These are phyloP conservation scores for Cadophora gregata DNA, from an alignment of 2,329 filamentous ascomycete genomes.

Conservation along the genomic window DNA sequence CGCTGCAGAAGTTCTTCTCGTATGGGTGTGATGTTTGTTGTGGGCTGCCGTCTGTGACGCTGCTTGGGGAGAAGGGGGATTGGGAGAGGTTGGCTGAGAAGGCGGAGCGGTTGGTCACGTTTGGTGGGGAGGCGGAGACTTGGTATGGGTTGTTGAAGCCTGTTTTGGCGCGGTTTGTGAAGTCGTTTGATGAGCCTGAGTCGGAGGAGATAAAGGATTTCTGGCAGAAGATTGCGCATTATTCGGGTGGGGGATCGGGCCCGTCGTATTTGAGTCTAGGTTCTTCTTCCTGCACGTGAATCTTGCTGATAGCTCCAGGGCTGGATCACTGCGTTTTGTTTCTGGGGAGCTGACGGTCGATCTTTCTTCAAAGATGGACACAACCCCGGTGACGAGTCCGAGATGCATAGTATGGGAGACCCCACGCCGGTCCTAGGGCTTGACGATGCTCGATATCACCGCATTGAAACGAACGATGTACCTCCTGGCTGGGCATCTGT, in stretches of 20 bases:
- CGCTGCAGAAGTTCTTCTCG: slow-evolving; percentile 56
- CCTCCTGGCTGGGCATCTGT: slow-evolving; percentile 42
- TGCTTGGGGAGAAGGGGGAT: slow-evolving; percentile 54
- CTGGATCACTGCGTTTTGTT: slow-evolving; percentile 48
- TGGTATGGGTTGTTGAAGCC: slow-evolving; percentile 46
- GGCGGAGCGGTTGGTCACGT: slow-evolving; percentile 44
- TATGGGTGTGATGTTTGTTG: slow-evolving; percentile 46
- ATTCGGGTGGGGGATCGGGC: slow-evolving; percentile 39
- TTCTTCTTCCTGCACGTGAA: background rate
- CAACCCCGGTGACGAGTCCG: background rate
- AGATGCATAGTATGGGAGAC: background rate
- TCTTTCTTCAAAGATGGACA: background rate
- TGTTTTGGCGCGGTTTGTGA: slow-evolving; percentile 46
- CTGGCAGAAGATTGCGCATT: slow-evolving; percentile 44
- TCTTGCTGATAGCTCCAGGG: slow-evolving; percentile 30
- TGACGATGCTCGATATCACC: slow-evolving; percentile 37
- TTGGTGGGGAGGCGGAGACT: slow-evolving; percentile 44
- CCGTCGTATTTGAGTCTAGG: slow-evolving; percentile 22
- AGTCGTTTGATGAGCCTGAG: slow-evolving; percentile 42
- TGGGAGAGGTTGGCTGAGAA: slow-evolving; percentile 47
- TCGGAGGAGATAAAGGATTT: slow-evolving; percentile 42
- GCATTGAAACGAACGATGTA: slow-evolving; percentile 39
- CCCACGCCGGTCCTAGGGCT: slow-evolving; percentile 29
- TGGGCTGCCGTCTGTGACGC: slow-evolving; percentile 58
- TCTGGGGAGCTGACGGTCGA: slow-evolving; percentile 42